phyloP scores from a whole-genome alignment of 495 filamentous ascomycete species.

The Penicillium desertorum region DNA sequence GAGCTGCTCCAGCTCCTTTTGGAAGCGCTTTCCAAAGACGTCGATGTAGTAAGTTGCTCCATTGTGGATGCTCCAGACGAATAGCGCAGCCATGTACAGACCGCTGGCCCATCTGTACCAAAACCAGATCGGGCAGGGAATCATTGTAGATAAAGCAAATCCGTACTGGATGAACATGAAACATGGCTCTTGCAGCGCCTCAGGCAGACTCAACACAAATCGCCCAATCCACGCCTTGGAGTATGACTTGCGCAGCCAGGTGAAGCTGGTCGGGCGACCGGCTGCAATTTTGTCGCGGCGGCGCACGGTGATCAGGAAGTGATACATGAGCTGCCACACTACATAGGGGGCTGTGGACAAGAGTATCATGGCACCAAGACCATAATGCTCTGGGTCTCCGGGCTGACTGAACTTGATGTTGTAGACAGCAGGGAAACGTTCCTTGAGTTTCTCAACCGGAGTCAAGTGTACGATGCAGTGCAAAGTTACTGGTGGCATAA shows the following conservation, averaged over 20 bases:
- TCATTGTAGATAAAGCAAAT: conserved; percentile 89
- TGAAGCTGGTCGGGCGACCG: conserved; percentile 92
- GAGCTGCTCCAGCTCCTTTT: conserved; percentile 91
- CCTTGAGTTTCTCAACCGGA: conserved; percentile 57
- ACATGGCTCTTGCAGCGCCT: conserved; percentile 73
- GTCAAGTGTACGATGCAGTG: conserved; percentile 90
- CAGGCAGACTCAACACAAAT: conserved; percentile 75
- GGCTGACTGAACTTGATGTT: conserved; percentile 72
- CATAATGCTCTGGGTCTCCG: conserved; percentile 72
- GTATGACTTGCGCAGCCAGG: conserved; percentile 92
- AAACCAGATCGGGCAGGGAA: conserved; percentile 94
- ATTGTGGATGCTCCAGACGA: conserved; percentile 90
- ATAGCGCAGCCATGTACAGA: conserved; percentile 72
- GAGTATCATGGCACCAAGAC: conserved; percentile 77
- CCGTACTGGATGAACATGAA: conserved; percentile 96
- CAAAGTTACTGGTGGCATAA: conserved; percentile 92
- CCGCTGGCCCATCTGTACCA: conserved; percentile 81
- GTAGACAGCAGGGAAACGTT: conserved; percentile 84
- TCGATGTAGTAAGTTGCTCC: conserved; percentile 97
- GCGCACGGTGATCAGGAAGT: conserved; percentile 89
- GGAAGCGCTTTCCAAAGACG: conserved; percentile 92
- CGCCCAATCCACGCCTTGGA: conserved; percentile 83
- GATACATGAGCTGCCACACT: conserved; percentile 88
- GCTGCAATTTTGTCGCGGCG: conserved; percentile 93
- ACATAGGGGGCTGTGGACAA: conserved; percentile 94